Evolutionary conservation across 805 yeast species (phyloP), one percentile per base, ranked within the genome.

Genomic region (Torulaspora indica): DNA sequence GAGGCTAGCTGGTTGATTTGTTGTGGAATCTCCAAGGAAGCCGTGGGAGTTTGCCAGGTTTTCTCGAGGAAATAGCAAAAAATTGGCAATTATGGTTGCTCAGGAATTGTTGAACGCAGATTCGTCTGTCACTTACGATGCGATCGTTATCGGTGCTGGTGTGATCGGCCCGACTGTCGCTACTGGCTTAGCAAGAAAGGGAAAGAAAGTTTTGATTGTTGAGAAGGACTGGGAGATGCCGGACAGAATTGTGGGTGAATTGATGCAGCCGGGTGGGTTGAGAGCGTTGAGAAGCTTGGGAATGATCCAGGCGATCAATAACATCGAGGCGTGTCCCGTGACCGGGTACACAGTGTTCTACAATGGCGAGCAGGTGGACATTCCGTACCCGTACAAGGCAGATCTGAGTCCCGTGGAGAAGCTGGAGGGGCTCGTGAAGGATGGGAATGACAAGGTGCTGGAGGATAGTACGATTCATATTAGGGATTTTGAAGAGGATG

Each of bases 101-200:
- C 35, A 43, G 34, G 53, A 51, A 43, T 49, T 57, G 45, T 46
- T 55, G 31, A 54, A 53, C 41, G 70, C 70, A 14, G 62, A 63
- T 35, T 49, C 56, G 24, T 47, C 52, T 17, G 45, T 53, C 29
- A 58, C 58, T 5, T 88, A 78, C 66, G 98, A 93, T 60, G 91
- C 82, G 40, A 81, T 91, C 33, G 84, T 93, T 20, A 80, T 93
- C 31, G 98, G 98, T n/a, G 97, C 98, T n/a, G 98, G 98, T 44
- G 95, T 91, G 15, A 82, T 88, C 18, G 98, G 99, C 1, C 96
- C 98, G 2, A 82, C 91, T 44, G 74, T 91, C 14, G 97, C 97
- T 35, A 84, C 89, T 1, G 89, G 85, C 3, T 69, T 93, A 43
- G 98, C 96, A 1, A 76, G 91, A 55, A 95, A 86, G 58, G 98